Evolutionary conservation across 192 early-diverging fungal species (phyloP).

Genomic region (Backusella macrospora): DNA sequence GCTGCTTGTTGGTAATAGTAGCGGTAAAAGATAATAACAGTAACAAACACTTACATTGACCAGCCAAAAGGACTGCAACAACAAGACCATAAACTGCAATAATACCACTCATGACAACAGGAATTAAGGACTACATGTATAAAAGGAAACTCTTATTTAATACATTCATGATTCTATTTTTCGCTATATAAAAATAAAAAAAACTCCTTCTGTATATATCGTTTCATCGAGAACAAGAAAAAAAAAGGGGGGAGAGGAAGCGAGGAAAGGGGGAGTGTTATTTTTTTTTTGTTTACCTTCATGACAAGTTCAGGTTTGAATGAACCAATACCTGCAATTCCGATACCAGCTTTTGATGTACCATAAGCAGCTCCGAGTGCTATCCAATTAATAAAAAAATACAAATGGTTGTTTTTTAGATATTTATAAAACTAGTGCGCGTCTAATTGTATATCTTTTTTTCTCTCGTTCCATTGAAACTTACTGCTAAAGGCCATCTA

Average conservation of each 20-base stretch:
- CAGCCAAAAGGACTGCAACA: constrained; percentile 89
- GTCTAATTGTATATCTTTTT: no score
- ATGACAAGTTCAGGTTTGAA: constrained; percentile 88
- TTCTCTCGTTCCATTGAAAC: no score
- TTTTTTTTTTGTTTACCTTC: constrained; percentile 47
- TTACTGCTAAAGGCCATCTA: constrained; percentile 41
- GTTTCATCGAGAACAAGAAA: neutral
- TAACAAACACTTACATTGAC: constrained; percentile 63
- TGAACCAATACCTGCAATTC: constrained; percentile 85
- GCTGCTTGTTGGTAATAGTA: neutral
- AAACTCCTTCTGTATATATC: neutral
- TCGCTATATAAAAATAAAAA: neutral
- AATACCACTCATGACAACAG: constrained; percentile 99
- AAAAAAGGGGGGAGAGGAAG: no score
- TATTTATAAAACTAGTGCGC: no score
- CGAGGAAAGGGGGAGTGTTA: no score
- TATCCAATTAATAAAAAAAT: constrained; percentile 44
- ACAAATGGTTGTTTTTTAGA: neutral
- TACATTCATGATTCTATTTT: neutral
- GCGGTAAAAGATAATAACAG: neutral
- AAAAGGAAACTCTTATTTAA: constrained; percentile 33
- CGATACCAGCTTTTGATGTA: constrained; percentile 90
- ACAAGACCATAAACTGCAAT: constrained; percentile 98
- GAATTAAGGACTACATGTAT: constrained; percentile 67
- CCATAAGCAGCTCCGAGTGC: constrained; percentile 92